A percentile compares a stretch with the other conserved stretches of the same genome.
Conservation (phyloP, 176 grass and related monocot species). For the Triticum urartu region DNA sequence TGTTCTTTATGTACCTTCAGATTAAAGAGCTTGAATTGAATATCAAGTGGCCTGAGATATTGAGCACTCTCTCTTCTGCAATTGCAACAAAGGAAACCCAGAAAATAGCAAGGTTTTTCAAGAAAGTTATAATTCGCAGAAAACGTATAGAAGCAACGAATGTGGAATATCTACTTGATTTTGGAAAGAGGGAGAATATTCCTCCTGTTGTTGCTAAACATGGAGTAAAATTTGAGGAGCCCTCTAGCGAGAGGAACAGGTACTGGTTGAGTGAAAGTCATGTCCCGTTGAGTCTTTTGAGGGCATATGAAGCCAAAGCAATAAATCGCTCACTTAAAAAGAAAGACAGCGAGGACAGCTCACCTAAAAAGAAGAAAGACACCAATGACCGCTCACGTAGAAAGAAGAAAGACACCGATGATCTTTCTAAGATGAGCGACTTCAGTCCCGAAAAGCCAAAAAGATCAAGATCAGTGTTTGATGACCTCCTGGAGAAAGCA, state of each 20-base stretch:
- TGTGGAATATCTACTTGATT: constrained; percentile 91
- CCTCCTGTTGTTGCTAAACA: constrained; percentile 86
- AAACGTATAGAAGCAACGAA: constrained; percentile 59
- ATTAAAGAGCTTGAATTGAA: constrained; percentile 95
- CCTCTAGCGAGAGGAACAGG: constrained; percentile 78
- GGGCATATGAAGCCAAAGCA: constrained; percentile 80
- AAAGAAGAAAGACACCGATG: constrained; percentile 54
- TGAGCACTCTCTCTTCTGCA: constrained; percentile 51
- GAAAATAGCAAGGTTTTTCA: constrained; percentile 79
- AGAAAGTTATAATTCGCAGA: constrained; percentile 91
- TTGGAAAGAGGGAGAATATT: constrained; percentile 84
- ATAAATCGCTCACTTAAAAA: constrained; percentile 74
- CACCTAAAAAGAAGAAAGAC: constrained; percentile 25
- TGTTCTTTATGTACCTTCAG: constrained; percentile 49
- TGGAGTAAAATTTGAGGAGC: constrained; percentile 73
- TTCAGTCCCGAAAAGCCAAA: constrained; percentile 38
- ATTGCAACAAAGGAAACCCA: constrained; percentile 79
- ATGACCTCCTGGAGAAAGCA: constrained; percentile 69
- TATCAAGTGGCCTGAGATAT: constrained; percentile 91
- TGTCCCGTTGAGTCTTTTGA: constrained; percentile 83
- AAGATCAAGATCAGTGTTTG: constrained; percentile 47
- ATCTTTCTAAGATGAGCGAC: constrained; percentile 33
- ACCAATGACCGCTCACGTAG: constrained; percentile 57
- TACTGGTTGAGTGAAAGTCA: constrained; percentile 87
- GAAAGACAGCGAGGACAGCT: constrained; percentile 42